phyloP scores from a whole-genome alignment of 139 green algal genomes.

The Yamagishiella unicocca region DNA sequence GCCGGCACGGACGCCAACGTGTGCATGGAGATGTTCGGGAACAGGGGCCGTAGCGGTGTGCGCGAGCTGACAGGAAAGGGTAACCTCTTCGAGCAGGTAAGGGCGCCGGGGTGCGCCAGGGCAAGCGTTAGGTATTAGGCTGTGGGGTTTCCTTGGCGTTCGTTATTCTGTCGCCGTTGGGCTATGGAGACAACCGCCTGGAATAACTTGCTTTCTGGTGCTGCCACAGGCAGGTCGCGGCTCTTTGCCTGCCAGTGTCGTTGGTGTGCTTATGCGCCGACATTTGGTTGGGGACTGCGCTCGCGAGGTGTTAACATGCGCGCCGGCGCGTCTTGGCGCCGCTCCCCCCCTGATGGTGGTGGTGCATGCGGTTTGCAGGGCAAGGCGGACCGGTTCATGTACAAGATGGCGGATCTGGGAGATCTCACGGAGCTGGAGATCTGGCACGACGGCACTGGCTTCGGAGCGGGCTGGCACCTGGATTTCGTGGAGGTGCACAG shows the following conservation, averaged over 20 bases:
- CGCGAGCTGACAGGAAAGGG: constrained; percentile 56
- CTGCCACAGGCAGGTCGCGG: too few relatives aligned
- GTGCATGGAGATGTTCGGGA: constrained; percentile 67
- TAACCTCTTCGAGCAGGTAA: constrained; percentile 62
- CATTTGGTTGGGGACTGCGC: too few relatives aligned
- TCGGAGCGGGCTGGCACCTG: constrained; percentile 71
- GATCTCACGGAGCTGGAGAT: constrained; percentile 57
- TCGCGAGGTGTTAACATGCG: too few relatives aligned
- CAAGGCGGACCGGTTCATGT: constrained; percentile 53
- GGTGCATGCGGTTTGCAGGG: neutral
- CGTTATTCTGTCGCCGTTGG: neutral
- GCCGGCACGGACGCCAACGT: constrained; percentile 78
- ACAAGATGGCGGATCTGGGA: constrained; percentile 61
- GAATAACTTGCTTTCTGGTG: too few relatives aligned
- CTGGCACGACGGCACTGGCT: constrained; percentile 65
- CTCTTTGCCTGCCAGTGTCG: too few relatives aligned
- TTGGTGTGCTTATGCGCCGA: too few relatives aligned
- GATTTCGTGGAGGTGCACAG: constrained; percentile 74
- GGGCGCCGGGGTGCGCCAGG: neutral
- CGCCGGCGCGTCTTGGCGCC: too few relatives aligned
- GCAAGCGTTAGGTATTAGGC: neutral
- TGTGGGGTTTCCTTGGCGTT: neutral
- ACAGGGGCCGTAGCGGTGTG: constrained; percentile 44
- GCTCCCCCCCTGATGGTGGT: too few relatives aligned
- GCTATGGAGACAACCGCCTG: too few relatives aligned